Percentiles rank a stretch among this genome's conserved stretches.
phyloP scores from a whole-genome alignment of 2,329 filamentous ascomycete genomes.

The Hymenoscyphus infarciens region DNA sequence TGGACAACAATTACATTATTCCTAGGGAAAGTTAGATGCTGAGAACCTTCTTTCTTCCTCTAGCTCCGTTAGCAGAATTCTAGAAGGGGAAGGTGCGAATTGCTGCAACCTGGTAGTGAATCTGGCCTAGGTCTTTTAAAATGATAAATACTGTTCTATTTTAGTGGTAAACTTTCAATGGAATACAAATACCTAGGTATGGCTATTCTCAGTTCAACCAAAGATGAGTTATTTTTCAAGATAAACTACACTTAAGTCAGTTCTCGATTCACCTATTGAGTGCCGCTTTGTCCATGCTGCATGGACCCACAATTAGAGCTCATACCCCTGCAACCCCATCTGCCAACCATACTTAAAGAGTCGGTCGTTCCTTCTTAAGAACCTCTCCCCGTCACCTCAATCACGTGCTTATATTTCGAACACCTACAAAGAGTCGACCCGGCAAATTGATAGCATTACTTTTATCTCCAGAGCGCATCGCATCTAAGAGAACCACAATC shows the following conservation, averaged over 20 bases:
- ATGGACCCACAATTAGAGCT: background rate
- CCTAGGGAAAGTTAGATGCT: too few species aligned
- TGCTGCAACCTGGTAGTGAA: too few species aligned
- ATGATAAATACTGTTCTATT: too few species aligned
- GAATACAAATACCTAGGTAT: background rate
- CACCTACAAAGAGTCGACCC: background rate
- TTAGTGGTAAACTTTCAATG: too few species aligned
- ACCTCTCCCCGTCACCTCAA: background rate
- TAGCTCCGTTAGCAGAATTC: too few species aligned
- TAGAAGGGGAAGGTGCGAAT: too few species aligned
- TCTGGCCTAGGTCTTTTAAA: too few species aligned
- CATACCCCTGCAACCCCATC: background rate
- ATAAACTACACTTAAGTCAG: background rate
- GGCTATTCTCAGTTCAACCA: background rate
- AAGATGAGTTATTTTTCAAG: background rate
- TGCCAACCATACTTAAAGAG: conserved; percentile 2
- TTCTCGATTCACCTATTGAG: background rate
- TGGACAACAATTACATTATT: too few species aligned
- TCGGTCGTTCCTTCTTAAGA: background rate
- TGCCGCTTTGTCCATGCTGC: background rate
- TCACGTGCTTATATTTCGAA: background rate
- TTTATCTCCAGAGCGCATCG: background rate
- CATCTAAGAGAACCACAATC: background rate
- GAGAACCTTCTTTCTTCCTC: too few species aligned
- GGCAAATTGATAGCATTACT: background rate